These are phyloP conservation scores for Xanthoconium stramineum DNA, from an alignment of 768 basidiomycete species.

Conservation along the genomic window DNA sequence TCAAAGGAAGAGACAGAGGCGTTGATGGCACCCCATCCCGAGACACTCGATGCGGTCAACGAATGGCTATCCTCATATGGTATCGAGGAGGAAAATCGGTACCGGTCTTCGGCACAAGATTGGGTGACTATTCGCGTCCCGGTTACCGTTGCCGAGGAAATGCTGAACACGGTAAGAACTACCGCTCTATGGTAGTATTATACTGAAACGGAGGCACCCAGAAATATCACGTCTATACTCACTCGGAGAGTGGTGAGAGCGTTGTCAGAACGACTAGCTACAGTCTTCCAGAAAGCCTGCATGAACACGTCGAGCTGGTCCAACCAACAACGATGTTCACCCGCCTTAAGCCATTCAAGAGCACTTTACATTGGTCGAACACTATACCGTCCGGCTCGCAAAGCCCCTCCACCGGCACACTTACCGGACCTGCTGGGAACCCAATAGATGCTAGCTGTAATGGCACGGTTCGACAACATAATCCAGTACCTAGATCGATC, in stretches of 20 bases:
- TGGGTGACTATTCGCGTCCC: constrained; percentile 64
- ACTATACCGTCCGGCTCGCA: background rate
- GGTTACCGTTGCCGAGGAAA: constrained; percentile 57
- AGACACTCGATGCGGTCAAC: constrained; percentile 51
- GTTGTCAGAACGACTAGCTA: constrained; percentile 65
- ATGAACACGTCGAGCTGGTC: constrained; percentile 61
- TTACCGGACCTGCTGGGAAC: constrained; percentile 32
- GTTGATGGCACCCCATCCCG: constrained; percentile 55
- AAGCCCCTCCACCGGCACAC: constrained; percentile 12
- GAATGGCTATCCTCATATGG: constrained; percentile 62
- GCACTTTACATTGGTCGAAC: constrained; percentile 36
- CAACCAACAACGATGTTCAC: constrained; percentile 73
- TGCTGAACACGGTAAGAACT: constrained; percentile 62
- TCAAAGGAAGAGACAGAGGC: constrained; percentile 64
- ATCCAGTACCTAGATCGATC: background rate
- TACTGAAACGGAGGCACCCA: background rate
- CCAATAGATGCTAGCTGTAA: constrained; percentile 49
- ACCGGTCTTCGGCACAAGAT: constrained; percentile 62
- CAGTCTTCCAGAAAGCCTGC: constrained; percentile 57
- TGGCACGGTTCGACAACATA: constrained; percentile 18
- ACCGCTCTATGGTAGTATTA: background rate
- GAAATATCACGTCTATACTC: constrained; percentile 14
- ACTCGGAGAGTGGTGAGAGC: constrained; percentile 48
- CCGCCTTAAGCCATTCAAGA: constrained; percentile 41
- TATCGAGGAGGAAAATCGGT: constrained; percentile 43